Conservation (phyloP, 345 rosid species). For the Aquilaria malaccensis region DNA sequence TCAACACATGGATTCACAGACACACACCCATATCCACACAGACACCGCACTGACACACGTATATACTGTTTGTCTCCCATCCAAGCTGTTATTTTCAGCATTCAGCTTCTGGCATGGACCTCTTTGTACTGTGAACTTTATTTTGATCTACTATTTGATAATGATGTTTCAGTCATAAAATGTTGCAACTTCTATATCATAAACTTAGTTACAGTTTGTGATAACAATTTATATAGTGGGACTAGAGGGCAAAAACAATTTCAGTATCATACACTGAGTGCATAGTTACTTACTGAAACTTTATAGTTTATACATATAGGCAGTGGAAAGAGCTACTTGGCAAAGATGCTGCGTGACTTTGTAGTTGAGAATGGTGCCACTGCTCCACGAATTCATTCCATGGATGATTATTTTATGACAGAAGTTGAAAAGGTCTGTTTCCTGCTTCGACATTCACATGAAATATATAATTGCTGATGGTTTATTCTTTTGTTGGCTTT, state of each 20-base stretch:
- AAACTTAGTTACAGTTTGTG: not conserved
- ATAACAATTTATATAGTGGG: not conserved
- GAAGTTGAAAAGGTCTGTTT: constrained; percentile 83
- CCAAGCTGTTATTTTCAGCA: too few species aligned
- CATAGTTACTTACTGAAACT: not conserved
- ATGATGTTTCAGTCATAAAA: not conserved
- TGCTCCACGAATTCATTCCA: constrained; percentile 93
- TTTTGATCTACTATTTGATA: too few species aligned
- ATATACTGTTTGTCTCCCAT: too few species aligned
- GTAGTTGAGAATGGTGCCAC: constrained; percentile 67
- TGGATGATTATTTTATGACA: constrained; percentile 98
- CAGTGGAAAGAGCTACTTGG: constrained; percentile 96
- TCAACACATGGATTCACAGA: too few species aligned
- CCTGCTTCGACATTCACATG: too few species aligned
- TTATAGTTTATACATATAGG: constrained; percentile 28
- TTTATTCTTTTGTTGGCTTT: not conserved
- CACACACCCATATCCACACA: too few species aligned
- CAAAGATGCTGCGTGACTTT: constrained; percentile 81
- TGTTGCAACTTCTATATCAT: not conserved
- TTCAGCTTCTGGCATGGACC: too few species aligned
- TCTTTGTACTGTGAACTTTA: too few species aligned
- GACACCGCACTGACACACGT: too few species aligned
- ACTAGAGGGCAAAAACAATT: not conserved
- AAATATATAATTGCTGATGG: too few species aligned
- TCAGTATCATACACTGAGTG: not conserved